phyloP scores from a whole-genome alignment of 192 early-diverging fungal species.

The Funneliformis geosporum region DNA sequence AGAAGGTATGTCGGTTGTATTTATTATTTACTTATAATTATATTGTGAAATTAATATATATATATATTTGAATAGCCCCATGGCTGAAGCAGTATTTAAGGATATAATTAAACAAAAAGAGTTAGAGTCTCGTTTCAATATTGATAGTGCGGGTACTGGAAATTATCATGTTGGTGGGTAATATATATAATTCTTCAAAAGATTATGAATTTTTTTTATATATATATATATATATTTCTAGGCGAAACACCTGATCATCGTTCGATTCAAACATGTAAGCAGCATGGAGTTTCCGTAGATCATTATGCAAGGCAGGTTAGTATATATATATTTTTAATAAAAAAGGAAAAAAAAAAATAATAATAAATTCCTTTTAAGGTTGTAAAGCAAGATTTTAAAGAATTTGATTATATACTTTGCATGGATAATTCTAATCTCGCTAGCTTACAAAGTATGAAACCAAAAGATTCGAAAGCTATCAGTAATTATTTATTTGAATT shows the following conservation, averaged over 20 bases:
- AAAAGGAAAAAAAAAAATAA: neutral
- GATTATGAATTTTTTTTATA: neutral
- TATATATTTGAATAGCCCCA: slow-evolving; percentile 58
- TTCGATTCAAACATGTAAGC: slow-evolving; percentile 62
- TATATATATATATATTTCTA: slow-evolving; percentile 1
- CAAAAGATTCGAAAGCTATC: slow-evolving; percentile 38
- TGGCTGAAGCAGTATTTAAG: slow-evolving; percentile 93
- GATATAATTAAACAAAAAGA: slow-evolving; percentile 63
- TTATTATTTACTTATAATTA: slow-evolving; percentile 1
- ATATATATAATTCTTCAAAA: neutral
- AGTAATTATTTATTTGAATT: slow-evolving; percentile 32
- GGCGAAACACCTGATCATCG: slow-evolving; percentile 64
- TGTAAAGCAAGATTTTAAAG: slow-evolving; percentile 56
- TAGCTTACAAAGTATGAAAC: slow-evolving; percentile 53
- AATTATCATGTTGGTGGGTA: slow-evolving; percentile 69
- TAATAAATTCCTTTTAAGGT: slow-evolving; percentile 36
- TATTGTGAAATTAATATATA: too few species aligned
- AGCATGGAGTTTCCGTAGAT: slow-evolving; percentile 73
- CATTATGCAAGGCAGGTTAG: slow-evolving; percentile 73
- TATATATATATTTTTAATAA: neutral
- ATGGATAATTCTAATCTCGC: slow-evolving; percentile 85
- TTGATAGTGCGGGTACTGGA: slow-evolving; percentile 89
- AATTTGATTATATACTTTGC: slow-evolving; percentile 87
- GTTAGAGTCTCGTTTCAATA: slow-evolving; percentile 58
- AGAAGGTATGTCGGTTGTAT: neutral